These are phyloP conservation scores for Penicillium mononematosum DNA, from an alignment of 495 filamentous ascomycete species.

Conservation along the genomic window DNA sequence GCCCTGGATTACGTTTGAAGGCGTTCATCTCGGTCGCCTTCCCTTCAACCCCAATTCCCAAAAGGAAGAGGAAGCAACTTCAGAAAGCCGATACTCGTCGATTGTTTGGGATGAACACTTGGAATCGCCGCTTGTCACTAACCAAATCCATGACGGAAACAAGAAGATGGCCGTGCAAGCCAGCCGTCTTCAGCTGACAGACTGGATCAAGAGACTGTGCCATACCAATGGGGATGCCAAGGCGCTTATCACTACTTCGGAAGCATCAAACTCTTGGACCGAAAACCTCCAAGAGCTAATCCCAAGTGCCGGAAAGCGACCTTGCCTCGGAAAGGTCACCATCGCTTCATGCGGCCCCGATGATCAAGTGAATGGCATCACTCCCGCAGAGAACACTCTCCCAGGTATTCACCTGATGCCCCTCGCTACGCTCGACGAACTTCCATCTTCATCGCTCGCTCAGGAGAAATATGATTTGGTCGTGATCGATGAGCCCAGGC, in stretches of 20 bases:
- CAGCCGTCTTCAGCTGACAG: conserved; percentile 12
- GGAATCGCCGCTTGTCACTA: conserved; percentile 18
- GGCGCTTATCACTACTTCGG: conserved; percentile 12
- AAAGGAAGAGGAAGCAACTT: conserved; percentile 11
- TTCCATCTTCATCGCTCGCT: conserved; percentile 12
- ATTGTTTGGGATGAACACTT: conserved; percentile 25
- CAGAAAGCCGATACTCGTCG: conserved; percentile 21
- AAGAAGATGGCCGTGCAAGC: conserved; percentile 10
- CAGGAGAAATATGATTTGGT: conserved; percentile 16
- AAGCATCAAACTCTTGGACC: conserved; percentile 7
- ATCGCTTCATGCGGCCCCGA: conserved; percentile 8
- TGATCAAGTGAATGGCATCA: neutral
- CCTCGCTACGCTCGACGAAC: conserved; percentile 7
- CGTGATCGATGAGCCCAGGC: conserved; percentile 14
- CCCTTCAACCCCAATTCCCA: conserved; percentile 22
- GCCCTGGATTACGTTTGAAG: conserved; percentile 25
- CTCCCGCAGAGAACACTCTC: neutral
- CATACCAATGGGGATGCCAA: conserved; percentile 21
- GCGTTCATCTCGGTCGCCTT: conserved; percentile 25
- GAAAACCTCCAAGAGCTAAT: conserved; percentile 6
- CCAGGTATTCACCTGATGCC: conserved; percentile 5
- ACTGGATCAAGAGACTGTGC: conserved; percentile 24
- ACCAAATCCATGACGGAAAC: neutral
- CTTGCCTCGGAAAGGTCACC: conserved; percentile 17
- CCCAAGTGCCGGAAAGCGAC: conserved; percentile 11